These are phyloP conservation scores for Fusarium miscanthi DNA, from an alignment of 2,329 filamentous ascomycete genomes.

Conservation along the genomic window DNA sequence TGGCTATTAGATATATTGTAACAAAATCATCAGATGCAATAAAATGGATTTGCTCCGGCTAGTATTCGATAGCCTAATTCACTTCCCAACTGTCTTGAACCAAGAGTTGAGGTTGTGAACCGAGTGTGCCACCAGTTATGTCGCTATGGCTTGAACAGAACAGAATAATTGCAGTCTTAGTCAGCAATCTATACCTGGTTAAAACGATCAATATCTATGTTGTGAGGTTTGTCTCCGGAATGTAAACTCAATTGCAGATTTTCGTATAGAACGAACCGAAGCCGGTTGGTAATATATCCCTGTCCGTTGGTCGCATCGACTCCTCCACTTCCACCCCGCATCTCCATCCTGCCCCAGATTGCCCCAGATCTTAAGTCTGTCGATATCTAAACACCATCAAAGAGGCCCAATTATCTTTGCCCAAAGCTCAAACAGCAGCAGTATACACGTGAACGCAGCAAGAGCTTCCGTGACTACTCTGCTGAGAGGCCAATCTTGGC, in stretches of 20 bases:
- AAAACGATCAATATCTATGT: too few species aligned
- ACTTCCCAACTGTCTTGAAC: background rate
- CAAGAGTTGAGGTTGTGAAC: background rate
- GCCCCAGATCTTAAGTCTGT: background rate
- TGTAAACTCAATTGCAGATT: background rate
- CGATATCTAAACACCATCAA: background rate
- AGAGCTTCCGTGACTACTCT: background rate
- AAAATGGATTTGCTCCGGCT: background rate
- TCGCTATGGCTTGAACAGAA: too few species aligned
- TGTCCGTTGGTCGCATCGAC: background rate
- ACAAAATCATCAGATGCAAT: accelerated
- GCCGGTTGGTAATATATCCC: background rate
- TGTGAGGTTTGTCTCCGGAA: too few species aligned
- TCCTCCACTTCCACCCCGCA: background rate
- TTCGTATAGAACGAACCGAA: background rate
- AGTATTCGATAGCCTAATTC: background rate
- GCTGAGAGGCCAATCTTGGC: conserved; percentile 2
- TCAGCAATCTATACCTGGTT: too few species aligned
- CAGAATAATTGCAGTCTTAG: too few species aligned
- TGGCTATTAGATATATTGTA: background rate
- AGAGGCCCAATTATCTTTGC: conserved; percentile 8
- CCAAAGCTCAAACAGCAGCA: conserved; percentile 5
- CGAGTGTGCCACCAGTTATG: too few species aligned
- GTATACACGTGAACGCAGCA: background rate
- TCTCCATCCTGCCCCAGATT: background rate